Evolutionary conservation across 441 rosid genomes (phyloP).

Genomic region (Gossypium davidsonii): DNA sequence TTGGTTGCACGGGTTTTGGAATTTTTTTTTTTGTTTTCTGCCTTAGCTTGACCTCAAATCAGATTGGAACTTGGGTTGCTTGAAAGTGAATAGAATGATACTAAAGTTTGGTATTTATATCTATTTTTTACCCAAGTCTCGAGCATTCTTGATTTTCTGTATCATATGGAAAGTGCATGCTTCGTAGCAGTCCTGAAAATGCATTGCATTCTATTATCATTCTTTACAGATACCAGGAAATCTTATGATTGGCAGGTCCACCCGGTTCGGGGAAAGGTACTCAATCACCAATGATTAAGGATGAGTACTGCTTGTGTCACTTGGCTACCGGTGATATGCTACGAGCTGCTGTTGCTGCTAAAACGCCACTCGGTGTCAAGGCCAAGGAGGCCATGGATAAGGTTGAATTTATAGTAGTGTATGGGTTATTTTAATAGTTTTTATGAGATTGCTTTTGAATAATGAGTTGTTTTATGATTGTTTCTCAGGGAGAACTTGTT

Average conservation of each 20-base stretch:
- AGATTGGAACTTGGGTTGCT: not conserved
- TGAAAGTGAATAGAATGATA: not conserved
- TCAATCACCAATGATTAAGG: constrained; percentile 86
- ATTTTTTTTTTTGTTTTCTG: not conserved
- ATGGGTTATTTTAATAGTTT: constrained; percentile 5
- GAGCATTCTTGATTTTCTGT: not conserved
- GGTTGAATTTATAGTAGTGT: constrained; percentile 30
- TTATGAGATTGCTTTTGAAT: constrained; percentile 13
- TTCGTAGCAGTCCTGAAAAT: not conserved
- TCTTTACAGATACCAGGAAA: not conserved
- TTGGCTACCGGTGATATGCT: constrained; percentile 98
- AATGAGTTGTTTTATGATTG: constrained; percentile 9
- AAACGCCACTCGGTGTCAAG: constrained; percentile 86
- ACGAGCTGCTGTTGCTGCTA: constrained; percentile 90
- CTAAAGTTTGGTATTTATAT: not conserved
- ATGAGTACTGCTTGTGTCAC: constrained; percentile 88
- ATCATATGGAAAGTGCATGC: not conserved
- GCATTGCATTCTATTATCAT: not conserved
- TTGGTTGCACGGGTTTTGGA: not conserved
- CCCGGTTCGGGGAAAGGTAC: constrained; percentile 99
- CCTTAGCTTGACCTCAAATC: no score
- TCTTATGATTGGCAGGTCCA: constrained; percentile 59
- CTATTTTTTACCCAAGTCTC: not conserved
- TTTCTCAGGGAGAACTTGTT: constrained; percentile 80
- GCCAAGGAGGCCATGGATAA: constrained; percentile 97